Base-by-base conservation (phyloP, 2,329 filamentous ascomycete genomes). In the Botrytis squamosa region DNA sequence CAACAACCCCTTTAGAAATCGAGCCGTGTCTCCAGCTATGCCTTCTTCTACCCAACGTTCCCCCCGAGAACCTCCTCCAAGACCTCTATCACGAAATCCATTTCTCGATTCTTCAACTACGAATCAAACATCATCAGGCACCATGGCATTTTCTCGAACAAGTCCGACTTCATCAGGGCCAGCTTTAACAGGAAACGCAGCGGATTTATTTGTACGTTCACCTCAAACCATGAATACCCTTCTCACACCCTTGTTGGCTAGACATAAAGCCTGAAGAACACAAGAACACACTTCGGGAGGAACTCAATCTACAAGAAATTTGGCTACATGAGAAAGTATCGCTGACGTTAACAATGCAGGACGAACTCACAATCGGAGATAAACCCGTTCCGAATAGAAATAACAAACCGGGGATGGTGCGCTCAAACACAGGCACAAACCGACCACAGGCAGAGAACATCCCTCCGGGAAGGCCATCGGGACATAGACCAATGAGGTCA, bases 1-100 rank as follows among this genome's bases (percentile, higher is more conserved):
- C 82, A 94, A 94, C 87, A 95, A 95, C 81, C 92, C 92, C 76
- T 95, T 88, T 81, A 91, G 92, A 85, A 93, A 93, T 83, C 89
- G 91, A 80, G 89, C 90, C 76, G 85, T 86, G 55, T 93, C 91
- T 76, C 91, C 88, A 69, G 81, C 83, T 80, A 81, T 80, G 79
- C 36, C 72, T 29, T 84, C 79, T 76, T 80, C 79, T 80, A 80
- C 78, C 82, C 84, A 84, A 77, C 83, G 83, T 76, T 91, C 88
- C 76, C 90, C 87, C 75, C 89, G 90, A 80, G 88, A 89, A 76
- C 84, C 85, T 78, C 83, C 85, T 78, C 81, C 79, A 78, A 87
- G 90, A 80, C 91, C 90, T 73, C 83, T 89, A 74, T 93, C 92
- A 78, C 88, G 89, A 82, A 95, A 95, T 79, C 92, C 92, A 52